Percentiles rank a stretch among this genome's conserved stretches.
Evolutionary conservation across 805 yeast genomes (phyloP).

Genomic region (Metschnikowia noctiluminum): DNA sequence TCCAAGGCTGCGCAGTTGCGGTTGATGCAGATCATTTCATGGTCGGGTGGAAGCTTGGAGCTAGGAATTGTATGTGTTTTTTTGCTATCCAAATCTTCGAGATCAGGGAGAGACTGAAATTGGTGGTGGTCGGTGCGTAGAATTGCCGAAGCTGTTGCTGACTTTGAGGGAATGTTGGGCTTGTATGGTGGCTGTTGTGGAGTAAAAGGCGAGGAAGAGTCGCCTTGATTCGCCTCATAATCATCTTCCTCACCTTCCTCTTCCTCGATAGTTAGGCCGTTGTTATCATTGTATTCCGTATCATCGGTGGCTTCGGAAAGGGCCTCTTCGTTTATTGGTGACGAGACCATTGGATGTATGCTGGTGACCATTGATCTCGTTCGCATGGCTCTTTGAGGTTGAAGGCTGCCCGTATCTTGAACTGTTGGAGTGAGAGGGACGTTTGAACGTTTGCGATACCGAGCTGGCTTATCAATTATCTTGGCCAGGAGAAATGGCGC

Average conservation of each 20-base stretch:
- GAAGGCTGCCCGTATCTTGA: slow-evolving; percentile 11
- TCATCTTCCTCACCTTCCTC: slow-evolving; percentile 27
- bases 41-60: slow-evolving; percentile 36
- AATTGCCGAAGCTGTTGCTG: slow-evolving; percentile 9
- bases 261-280: slow-evolving; percentile 19
- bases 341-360: slow-evolving; percentile 31
- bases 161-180: slow-evolving; percentile 9
- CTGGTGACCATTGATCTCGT: slow-evolving; percentile 41
- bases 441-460: slow-evolving; percentile 21
- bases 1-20: slow-evolving; percentile 36
- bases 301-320: slow-evolving; percentile 37
- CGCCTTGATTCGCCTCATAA: slow-evolving; percentile 26
- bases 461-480: slow-evolving; percentile 36
- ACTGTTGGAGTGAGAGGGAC: slow-evolving; percentile 17
- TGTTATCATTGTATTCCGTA: slow-evolving; percentile 31
- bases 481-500: slow-evolving; percentile 43
- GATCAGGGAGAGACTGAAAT: slow-evolving; percentile 41
- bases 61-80: slow-evolving; percentile 40
- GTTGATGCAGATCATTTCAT: slow-evolving; percentile 40
- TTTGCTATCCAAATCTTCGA: slow-evolving; percentile 43
- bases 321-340: slow-evolving; percentile 42
- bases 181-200: slow-evolving; percentile 41
- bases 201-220: slow-evolving; percentile 36
- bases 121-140: slow-evolving; percentile 17
- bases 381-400: slow-evolving; percentile 39